Evolutionary conservation across 2,329 filamentous ascomycete genomes (phyloP).

Genomic region (Pseudofabraea citricarpa): DNA sequence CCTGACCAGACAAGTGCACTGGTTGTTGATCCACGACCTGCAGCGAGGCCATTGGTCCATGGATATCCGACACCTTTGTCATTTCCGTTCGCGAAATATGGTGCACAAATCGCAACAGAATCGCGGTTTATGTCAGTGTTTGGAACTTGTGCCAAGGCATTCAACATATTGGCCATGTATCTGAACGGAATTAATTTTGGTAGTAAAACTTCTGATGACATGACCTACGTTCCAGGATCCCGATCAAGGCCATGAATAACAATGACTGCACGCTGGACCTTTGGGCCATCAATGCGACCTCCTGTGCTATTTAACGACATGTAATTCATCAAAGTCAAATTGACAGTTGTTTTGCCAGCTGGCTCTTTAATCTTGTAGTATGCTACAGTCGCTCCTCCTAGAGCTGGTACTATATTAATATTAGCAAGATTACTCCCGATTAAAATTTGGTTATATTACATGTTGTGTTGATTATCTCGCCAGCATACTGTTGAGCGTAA

Average conservation of each 20-base stretch:
- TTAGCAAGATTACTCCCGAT: neutral
- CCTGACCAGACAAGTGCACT: constrained; percentile 29
- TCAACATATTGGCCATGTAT: constrained; percentile 28
- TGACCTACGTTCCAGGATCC: constrained; percentile 19
- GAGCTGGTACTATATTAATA: constrained; percentile 15
- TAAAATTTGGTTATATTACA: neutral
- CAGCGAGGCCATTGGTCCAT: constrained; percentile 16
- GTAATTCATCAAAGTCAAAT: constrained; percentile 30
- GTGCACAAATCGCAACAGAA: constrained; percentile 27
- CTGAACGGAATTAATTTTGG: constrained; percentile 10
- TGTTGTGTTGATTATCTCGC: neutral
- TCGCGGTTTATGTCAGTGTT: constrained; percentile 25
- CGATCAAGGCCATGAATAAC: constrained; percentile 30
- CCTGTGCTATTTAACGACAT: constrained; percentile 21
- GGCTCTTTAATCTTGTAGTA: constrained; percentile 25
- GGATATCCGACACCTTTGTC: constrained; percentile 30
- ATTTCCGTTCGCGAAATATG: constrained; percentile 29
- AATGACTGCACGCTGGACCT: constrained; percentile 28
- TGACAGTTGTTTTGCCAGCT: neutral
- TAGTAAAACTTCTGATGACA: neutral
- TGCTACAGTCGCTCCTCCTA: constrained; percentile 28
- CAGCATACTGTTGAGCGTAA: constrained; percentile 1
- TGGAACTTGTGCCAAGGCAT: constrained; percentile 25
- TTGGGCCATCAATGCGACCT: constrained; percentile 18
- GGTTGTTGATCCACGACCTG: constrained; percentile 25